These are phyloP conservation scores for Colletotrichum trifolii DNA, from an alignment of 2,329 filamentous ascomycete genomes.

Conservation along the genomic window DNA sequence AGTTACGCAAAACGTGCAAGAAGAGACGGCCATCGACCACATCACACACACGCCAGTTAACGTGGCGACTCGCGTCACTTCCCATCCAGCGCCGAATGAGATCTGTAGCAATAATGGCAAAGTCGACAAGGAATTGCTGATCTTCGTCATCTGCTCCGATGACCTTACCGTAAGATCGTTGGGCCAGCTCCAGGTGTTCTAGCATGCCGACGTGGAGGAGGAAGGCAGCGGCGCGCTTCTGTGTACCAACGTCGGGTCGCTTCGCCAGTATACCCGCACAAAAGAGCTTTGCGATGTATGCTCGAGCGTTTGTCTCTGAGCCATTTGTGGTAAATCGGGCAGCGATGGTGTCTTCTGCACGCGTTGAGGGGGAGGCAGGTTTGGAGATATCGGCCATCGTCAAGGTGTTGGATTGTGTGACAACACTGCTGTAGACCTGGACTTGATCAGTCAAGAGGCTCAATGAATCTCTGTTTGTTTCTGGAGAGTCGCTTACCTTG, in stretches of 20 bases:
- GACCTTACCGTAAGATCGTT: neutral
- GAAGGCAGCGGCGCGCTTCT: conserved; percentile 15
- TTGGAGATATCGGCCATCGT: too few relatives aligned
- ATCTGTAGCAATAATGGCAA: neutral
- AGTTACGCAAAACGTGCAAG: neutral
- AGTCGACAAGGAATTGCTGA: conserved; percentile 10
- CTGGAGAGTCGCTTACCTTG: conserved; percentile 56
- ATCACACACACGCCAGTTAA: conserved; percentile 14
- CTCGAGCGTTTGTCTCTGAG: neutral
- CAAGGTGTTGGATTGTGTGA: neutral
- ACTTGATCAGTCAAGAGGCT: neutral
- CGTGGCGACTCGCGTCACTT: neutral
- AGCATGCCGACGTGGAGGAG: conserved; percentile 16
- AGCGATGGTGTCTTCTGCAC: too few relatives aligned
- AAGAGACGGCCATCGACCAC: conserved; percentile 21
- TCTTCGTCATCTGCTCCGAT: neutral
- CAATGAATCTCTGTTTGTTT: too few relatives aligned
- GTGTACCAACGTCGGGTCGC: neutral
- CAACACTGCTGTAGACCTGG: conserved; percentile 6
- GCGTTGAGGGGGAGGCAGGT: too few relatives aligned
- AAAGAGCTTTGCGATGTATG: neutral
- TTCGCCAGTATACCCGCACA: conserved; percentile 1
- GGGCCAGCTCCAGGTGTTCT: conserved; percentile 3
- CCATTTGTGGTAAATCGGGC: too few relatives aligned
- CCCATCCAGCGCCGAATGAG: neutral